Conservation (phyloP, 345 rosid genomes). For the Pugionium cornutum region DNA sequence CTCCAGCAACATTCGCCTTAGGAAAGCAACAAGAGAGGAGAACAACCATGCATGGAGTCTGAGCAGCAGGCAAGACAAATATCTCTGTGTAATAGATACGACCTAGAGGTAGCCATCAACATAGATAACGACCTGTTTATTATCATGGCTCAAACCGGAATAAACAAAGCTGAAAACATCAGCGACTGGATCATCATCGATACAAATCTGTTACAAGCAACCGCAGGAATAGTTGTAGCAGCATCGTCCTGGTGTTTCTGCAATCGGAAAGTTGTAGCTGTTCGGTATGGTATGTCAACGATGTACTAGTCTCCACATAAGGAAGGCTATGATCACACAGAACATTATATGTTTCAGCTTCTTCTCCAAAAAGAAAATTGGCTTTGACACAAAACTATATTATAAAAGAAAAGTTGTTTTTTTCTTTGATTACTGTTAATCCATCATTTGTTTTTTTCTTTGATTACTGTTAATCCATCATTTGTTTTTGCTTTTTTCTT, state of each 20-base stretch:
- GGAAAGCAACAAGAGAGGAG: conserved; percentile 63
- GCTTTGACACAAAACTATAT: conserved; percentile 29
- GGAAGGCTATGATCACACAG: conserved; percentile 10
- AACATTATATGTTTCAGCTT: conserved; percentile 28
- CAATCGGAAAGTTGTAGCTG: conserved; percentile 71
- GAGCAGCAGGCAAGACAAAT: conserved; percentile 60
- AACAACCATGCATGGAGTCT: conserved; percentile 44
- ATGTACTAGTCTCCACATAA: conserved; percentile 52
- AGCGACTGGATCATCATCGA: conserved; percentile 61
- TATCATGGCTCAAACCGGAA: conserved; percentile 67
- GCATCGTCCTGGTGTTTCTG: conserved; percentile 45
- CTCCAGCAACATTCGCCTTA: conserved; percentile 46
- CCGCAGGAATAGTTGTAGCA: conserved; percentile 58
- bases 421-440: conserved; percentile 9
- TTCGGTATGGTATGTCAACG: conserved; percentile 71
- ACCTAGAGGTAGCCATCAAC: conserved; percentile 72
- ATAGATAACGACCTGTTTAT: conserved; percentile 78
- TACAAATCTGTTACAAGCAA: conserved; percentile 62
- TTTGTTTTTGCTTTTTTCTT: background rate
- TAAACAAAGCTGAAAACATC: conserved; percentile 52
- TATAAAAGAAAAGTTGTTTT: background rate
- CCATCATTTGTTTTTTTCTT: conserved; percentile 3
- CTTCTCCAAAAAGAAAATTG: conserved; percentile 13
- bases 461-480: conserved; percentile 20
- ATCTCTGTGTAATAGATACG: conserved; percentile 58